Conservation (phyloP, 768 basidiomycete species). For the Tulasnella sp. region DNA sequence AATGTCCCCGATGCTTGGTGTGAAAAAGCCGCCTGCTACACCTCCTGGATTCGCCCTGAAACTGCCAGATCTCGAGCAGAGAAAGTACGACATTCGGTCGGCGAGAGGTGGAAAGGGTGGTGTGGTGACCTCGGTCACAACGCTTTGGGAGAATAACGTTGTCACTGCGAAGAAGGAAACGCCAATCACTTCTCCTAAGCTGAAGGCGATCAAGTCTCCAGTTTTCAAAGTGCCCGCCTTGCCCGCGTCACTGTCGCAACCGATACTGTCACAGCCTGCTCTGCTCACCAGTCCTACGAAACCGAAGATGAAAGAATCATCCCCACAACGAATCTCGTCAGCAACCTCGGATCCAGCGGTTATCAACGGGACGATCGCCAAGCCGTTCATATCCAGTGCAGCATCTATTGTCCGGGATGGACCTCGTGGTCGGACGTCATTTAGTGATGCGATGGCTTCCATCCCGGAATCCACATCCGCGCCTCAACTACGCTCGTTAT, state of each 20-base stretch:
- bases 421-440: background rate
- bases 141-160: constrained; percentile 43
- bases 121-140: constrained; percentile 57
- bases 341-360: constrained; percentile 1
- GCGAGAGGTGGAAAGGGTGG: constrained; percentile 71
- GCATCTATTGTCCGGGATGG: constrained; percentile 5
- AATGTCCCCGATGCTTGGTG: background rate
- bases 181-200: background rate
- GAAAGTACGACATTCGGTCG: constrained; percentile 53
- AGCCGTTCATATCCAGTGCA: constrained; percentile 7
- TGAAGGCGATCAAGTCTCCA: background rate
- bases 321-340: background rate
- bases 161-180: background rate
- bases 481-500: background rate
- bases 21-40: background rate
- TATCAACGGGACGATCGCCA: constrained; percentile 14
- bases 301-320: background rate
- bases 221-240: constrained; percentile 11
- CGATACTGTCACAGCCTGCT: background rate
- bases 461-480: constrained; percentile 1
- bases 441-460: background rate
- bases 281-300: background rate
- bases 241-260: constrained; percentile 4
- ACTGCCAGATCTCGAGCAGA: background rate
- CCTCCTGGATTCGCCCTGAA: too few species aligned